These are phyloP conservation scores for Ottelia alismoides DNA, from an alignment of 106 monocot species.

Conservation along the genomic window DNA sequence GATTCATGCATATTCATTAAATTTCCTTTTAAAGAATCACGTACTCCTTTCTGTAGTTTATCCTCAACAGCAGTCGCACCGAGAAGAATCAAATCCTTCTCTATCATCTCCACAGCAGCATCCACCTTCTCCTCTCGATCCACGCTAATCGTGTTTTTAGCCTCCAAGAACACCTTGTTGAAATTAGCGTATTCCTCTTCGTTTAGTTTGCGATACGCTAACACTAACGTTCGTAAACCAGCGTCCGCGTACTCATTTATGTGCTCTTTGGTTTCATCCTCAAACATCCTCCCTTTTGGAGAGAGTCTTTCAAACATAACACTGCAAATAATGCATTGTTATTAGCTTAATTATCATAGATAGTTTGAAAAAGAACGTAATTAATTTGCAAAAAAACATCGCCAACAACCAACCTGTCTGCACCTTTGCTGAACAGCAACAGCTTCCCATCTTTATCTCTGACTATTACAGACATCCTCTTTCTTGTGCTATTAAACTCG, in stretches of 20 bases:
- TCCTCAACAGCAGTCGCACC: conserved; percentile 68
- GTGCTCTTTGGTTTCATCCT: conserved; percentile 31
- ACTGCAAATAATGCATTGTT: too few relatives aligned
- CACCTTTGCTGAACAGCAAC: conserved; percentile 16
- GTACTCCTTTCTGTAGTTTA: conserved; percentile 51
- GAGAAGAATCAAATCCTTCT: conserved; percentile 46
- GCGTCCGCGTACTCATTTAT: conserved; percentile 51
- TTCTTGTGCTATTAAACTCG: conserved; percentile 16
- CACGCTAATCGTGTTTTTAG: conserved; percentile 38
- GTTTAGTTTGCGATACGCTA: conserved; percentile 38
- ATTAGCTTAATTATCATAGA: too few relatives aligned
- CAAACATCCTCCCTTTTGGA: conserved; percentile 29
- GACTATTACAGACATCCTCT: conserved; percentile 20
- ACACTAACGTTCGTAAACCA: conserved; percentile 44
- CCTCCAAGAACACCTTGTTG: conserved; percentile 32
- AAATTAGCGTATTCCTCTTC: conserved; percentile 34
- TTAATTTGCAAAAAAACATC: too few relatives aligned
- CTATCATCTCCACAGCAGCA: conserved; percentile 40
- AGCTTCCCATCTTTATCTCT: conserved; percentile 11
- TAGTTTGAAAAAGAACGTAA: too few relatives aligned
- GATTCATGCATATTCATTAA: too few relatives aligned
- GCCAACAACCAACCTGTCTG: conserved; percentile 10
- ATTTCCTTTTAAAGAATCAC: conserved; percentile 1
- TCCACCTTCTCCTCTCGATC: conserved; percentile 37
- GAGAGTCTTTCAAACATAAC: conserved; percentile 47